phyloP scores from a whole-genome alignment of 2,329 filamentous ascomycete species.

The Aspergillus fijiensis region DNA sequence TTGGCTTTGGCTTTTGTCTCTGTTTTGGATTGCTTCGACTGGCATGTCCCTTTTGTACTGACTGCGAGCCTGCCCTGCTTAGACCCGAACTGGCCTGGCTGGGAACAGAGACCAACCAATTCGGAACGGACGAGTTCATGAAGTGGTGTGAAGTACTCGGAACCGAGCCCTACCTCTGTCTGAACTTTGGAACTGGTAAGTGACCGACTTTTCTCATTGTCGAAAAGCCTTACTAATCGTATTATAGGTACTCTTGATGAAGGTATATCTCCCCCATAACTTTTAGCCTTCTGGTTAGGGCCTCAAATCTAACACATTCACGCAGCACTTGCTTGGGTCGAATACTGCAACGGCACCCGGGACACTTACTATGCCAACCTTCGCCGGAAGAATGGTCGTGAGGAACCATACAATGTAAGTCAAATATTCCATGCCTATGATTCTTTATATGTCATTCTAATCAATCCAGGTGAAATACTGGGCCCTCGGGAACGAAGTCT shows the following conservation, averaged over 20 bases:
- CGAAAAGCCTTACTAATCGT: slow-evolving; percentile 10
- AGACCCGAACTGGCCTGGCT: slow-evolving; percentile 78
- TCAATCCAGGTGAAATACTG: slow-evolving; percentile 67
- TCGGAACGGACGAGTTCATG: slow-evolving; percentile 86
- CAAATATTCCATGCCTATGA: neutral
- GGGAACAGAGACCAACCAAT: slow-evolving; percentile 72
- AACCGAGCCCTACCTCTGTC: slow-evolving; percentile 74
- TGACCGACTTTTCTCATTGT: slow-evolving; percentile 18
- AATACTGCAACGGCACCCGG: slow-evolving; percentile 79
- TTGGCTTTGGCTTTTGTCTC: too few species aligned
- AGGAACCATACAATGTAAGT: slow-evolving; percentile 69
- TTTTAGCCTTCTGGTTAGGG: neutral
- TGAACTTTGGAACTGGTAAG: slow-evolving; percentile 78
- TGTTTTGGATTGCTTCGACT: neutral
- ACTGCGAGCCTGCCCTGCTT: neutral
- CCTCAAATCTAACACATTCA: neutral
- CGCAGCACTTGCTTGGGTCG: slow-evolving; percentile 70
- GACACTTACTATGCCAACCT: slow-evolving; percentile 82
- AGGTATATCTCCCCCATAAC: slow-evolving; percentile 35
- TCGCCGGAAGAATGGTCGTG: slow-evolving; percentile 70
- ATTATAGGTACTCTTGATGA: slow-evolving; percentile 48
- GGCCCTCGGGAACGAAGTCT: slow-evolving; percentile 75
- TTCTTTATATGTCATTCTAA: neutral
- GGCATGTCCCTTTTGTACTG: neutral
- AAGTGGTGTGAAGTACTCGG: slow-evolving; percentile 72